Evolutionary conservation across 495 filamentous ascomycete genomes (phyloP), one percentile per base, ranked within the genome.

Genomic region (Aspergillus hancockii): DNA sequence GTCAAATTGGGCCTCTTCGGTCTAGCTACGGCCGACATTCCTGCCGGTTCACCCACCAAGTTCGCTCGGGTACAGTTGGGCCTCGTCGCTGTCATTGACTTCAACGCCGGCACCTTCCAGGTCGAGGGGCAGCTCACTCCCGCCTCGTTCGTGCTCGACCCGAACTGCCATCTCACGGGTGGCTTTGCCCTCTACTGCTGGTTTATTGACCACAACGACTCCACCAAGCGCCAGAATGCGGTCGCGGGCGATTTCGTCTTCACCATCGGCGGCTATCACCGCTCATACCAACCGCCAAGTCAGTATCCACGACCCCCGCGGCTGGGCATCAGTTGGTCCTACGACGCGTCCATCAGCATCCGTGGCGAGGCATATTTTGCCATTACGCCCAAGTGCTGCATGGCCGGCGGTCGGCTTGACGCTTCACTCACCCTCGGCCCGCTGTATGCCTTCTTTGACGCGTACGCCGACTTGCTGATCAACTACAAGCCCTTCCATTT

Each of bases 221-320:
- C 13, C 53, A 61, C 9, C 8, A 21, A 8, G 23, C 55, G 57
- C 14, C n/a, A n/a, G n/a, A n/a, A n/a, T n/a, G n/a, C n/a, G n/a
- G n/a, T n/a, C n/a, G n/a, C n/a, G n/a, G 83, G 81, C 8, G 75
- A 84, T 58, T 84, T 68, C 58, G 81, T 83, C 12, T 81, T 84
- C 58, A 77, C 77, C 8, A 56, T 84, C 9, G 82, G 83, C 16
- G 82, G 82, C 8, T 83, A 79, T 59, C 77, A 83, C 63, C 69
- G 21, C 0, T 67, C 69, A 0, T 85, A 69, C 66, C 54, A 56
- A 14, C 23, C 41, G 0, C 81, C 80, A 0, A 2, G 25, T 0
- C 55, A 72, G 16, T 85, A 79, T 63, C 81, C 82, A 0, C 62
- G 64, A 18, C 78, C 79, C 0, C 59, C 67, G 2, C 69, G 82